Percentiles rank a stretch among this genome's conserved stretches.
These are phyloP conservation scores for Parafenestella ontariensis DNA, from an alignment of 2,329 filamentous ascomycete genomes.

Conservation along the genomic window DNA sequence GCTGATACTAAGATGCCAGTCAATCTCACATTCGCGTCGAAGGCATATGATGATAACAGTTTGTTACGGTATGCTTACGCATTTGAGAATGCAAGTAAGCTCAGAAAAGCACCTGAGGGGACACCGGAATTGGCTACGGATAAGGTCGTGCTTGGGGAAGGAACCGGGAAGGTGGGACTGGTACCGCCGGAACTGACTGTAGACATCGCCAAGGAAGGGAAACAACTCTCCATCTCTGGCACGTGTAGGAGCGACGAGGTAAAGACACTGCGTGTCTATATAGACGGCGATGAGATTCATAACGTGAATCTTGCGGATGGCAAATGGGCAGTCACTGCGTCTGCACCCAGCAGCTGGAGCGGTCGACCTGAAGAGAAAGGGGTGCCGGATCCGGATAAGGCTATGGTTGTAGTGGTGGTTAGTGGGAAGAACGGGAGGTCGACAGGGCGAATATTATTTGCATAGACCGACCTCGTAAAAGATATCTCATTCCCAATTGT, in stretches of 20 bases:
- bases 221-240: background rate
- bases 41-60: constrained; percentile 53
- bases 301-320: background rate
- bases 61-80: constrained; percentile 23
- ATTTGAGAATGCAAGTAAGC: constrained; percentile 24
- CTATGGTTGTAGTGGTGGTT: background rate
- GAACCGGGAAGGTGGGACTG: background rate
- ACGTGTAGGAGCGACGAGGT: background rate
- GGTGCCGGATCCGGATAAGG: background rate
- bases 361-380: constrained; percentile 7
- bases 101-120: background rate
- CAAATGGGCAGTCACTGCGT: background rate
- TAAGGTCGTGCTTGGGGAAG: background rate
- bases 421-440: background rate
- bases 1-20: constrained; percentile 56
- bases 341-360: background rate
- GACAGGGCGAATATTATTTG: background rate
- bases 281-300: background rate
- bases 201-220: background rate
- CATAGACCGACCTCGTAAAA: too few relatives aligned
- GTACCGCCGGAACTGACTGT: background rate
- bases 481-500: too few relatives aligned
- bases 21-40: constrained; percentile 57
- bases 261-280: background rate
- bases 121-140: background rate